Evolutionary conservation across 2,329 filamentous ascomycete species (phyloP).

Genomic region (Colletotrichum viniferum): DNA sequence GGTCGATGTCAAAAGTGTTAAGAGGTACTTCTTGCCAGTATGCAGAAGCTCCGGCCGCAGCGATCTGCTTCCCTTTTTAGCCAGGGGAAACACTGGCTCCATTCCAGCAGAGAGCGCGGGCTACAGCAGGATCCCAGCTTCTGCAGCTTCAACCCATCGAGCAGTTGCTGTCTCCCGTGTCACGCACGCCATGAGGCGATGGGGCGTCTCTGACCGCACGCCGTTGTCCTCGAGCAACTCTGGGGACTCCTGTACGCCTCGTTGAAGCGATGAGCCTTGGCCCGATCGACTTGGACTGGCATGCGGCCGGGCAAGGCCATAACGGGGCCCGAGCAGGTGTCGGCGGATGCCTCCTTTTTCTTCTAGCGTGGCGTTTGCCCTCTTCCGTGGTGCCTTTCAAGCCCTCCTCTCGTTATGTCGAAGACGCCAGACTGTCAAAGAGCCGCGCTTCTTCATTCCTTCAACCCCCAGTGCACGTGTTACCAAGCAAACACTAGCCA

Average conservation of each 20-base stretch:
- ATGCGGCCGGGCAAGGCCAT: background rate
- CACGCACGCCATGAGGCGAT: background rate
- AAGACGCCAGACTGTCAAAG: background rate
- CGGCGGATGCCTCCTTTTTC: slow-evolving; percentile 5
- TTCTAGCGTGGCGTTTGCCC: background rate
- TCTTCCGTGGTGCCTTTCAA: background rate
- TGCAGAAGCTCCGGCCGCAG: background rate
- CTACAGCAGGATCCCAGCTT: background rate
- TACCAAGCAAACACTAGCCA: background rate
- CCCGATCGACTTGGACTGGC: background rate
- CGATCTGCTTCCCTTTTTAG: background rate
- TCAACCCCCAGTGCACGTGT: background rate
- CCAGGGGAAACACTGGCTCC: background rate
- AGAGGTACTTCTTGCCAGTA: background rate
- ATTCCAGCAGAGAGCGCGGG: background rate
- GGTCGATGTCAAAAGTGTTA: background rate
- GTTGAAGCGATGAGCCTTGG: background rate
- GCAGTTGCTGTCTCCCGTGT: background rate
- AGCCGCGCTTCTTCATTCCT: background rate
- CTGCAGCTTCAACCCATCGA: background rate
- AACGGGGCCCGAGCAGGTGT: background rate
- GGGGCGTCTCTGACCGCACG: background rate
- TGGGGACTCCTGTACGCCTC: background rate
- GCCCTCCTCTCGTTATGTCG: background rate
- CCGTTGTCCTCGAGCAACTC: background rate